Evolutionary conservation across 768 basidiomycete genomes (phyloP).

Genomic region (Favolaschia claudopus): DNA sequence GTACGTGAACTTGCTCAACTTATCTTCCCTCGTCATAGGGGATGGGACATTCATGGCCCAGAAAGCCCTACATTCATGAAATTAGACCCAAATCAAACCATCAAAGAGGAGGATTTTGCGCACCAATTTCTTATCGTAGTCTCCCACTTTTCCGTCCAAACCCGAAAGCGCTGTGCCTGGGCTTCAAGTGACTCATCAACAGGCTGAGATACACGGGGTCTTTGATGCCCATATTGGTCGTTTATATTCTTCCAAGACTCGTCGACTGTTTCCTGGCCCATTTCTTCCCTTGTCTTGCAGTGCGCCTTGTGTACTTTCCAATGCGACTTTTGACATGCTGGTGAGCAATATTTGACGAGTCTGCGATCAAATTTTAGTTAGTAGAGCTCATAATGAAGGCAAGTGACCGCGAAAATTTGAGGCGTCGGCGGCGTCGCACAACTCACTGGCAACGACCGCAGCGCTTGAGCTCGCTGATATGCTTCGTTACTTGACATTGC

Average conservation of each 20-base stretch:
- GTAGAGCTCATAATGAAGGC: neutral
- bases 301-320: constrained; percentile 10
- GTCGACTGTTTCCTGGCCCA: neutral
- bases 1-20: constrained; percentile 9
- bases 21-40: constrained; percentile 10
- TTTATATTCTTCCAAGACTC: constrained; percentile 2
- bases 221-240: neutral
- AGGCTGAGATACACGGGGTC: neutral
- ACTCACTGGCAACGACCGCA: constrained; percentile 10
- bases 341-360: constrained; percentile 11
- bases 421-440: no score
- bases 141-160: constrained; percentile 11
- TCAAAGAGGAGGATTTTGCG: neutral
- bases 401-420: neutral
- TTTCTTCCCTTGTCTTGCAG: constrained; percentile 1
- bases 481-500: constrained; percentile 7
- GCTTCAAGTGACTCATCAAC: constrained; percentile 4
- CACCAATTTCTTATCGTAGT: constrained; percentile 12
- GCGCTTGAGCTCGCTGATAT: constrained; percentile 1
- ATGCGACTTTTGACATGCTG: constrained; percentile 6
- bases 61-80: constrained; percentile 3
- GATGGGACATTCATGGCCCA: constrained; percentile 17
- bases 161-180: neutral
- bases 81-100: neutral
- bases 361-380: constrained; percentile 1